These are phyloP conservation scores for Gonium pectorale DNA, from an alignment of 139 green algal species.

Conservation along the genomic window DNA sequence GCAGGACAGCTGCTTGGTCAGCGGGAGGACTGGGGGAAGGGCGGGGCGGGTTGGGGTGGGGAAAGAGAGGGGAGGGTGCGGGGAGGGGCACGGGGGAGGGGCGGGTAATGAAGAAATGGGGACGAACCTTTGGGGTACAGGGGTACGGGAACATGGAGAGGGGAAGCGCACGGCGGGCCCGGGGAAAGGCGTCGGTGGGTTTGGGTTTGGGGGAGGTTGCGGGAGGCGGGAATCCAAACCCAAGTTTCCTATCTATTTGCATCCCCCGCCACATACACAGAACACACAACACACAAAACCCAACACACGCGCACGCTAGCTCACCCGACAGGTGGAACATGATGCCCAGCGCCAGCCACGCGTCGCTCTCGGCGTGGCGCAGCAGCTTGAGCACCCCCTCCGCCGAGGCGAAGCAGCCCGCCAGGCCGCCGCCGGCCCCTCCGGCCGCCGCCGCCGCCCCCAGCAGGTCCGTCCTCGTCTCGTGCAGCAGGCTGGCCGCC, in stretches of 20 bases:
- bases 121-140: too few relatives aligned
- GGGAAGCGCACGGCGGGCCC: too few relatives aligned
- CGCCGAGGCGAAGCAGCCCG: neutral
- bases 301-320: neutral
- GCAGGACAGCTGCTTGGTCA: conserved; percentile 82
- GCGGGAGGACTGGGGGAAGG: conserved; percentile 57
- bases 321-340: conserved; percentile 79
- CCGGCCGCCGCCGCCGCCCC: neutral
- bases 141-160: too few relatives aligned
- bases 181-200: too few relatives aligned
- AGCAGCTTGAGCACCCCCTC: conserved; percentile 81
- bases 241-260: too few relatives aligned
- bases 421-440: neutral
- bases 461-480: conserved; percentile 80
- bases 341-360: conserved; percentile 93
- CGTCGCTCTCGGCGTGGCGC: conserved; percentile 86
- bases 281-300: neutral
- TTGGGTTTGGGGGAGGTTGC: too few relatives aligned
- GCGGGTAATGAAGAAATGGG: neutral
- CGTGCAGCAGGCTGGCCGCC: conserved; percentile 79
- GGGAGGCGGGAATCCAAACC: too few relatives aligned
- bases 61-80: neutral
- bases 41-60: neutral
- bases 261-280: neutral
- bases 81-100: neutral